Conservation (phyloP, 73 alveolate genomes). For the Paramecium sonneborni region DNA sequence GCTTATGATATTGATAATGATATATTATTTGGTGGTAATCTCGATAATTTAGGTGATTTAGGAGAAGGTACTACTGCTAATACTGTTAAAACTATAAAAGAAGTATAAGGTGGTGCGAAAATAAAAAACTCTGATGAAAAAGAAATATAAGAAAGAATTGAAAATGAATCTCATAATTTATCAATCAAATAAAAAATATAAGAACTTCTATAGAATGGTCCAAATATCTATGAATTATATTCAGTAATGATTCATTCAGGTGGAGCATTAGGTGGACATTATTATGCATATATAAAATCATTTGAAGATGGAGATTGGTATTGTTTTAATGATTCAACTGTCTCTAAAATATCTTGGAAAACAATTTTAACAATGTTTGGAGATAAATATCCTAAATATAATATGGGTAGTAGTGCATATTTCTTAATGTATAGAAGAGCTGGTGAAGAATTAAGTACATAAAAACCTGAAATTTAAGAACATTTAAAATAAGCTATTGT, state of each 20-base stretch:
- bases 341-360: conserved; percentile 73
- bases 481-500: conserved; percentile 65
- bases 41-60: conserved; percentile 22
- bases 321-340: conserved; percentile 89
- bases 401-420: conserved; percentile 84
- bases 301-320: conserved; percentile 94
- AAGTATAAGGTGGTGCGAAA: conserved; percentile 24
- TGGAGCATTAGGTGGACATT: conserved; percentile 98
- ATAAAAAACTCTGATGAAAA: neutral
- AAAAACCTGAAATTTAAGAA: conserved; percentile 68
- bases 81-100: neutral
- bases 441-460: conserved; percentile 55
- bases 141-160: conserved; percentile 30
- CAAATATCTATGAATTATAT: conserved; percentile 90
- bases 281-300: conserved; percentile 91
- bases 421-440: conserved; percentile 89
- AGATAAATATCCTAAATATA: conserved; percentile 70
- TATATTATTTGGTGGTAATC: neutral
- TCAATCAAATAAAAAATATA: conserved; percentile 69
- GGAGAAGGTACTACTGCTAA: conserved; percentile 52
- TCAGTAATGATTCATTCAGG: conserved; percentile 94
- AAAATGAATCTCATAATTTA: conserved; percentile 59
- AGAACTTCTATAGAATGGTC: conserved; percentile 85
- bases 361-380: conserved; percentile 82
- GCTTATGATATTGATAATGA: conserved; percentile 58